These are phyloP conservation scores for Coniella vitis DNA, from an alignment of 2,329 filamentous ascomycete species.

Conservation along the genomic window DNA sequence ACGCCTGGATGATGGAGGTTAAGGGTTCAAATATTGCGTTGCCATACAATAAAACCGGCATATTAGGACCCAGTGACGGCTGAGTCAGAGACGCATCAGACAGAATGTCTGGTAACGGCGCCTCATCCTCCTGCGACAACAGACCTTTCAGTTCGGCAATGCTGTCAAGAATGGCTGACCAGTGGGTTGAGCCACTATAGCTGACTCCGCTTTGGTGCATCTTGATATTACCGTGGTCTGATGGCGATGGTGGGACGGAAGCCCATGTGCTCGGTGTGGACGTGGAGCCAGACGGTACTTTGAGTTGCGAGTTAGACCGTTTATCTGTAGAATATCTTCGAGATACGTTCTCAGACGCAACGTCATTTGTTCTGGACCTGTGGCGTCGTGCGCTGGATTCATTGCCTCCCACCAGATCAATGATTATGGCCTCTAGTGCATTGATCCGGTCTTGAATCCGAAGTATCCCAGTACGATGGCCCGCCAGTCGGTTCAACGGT, in stretches of 20 bases:
- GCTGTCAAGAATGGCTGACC: slow-evolving; percentile 33
- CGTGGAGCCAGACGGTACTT: no score
- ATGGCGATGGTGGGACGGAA: slow-evolving; percentile 4
- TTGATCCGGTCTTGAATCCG: slow-evolving; percentile 20
- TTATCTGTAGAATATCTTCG: no score
- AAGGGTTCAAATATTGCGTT: slow-evolving; percentile 20
- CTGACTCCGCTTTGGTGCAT: slow-evolving; percentile 18
- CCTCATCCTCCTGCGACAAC: slow-evolving; percentile 20
- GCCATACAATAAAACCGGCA: slow-evolving; percentile 28
- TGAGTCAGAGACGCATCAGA: neutral
- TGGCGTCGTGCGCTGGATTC: neutral
- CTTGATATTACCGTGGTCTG: slow-evolving; percentile 27
- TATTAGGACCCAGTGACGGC: slow-evolving; percentile 7
- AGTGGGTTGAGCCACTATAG: slow-evolving; percentile 33
- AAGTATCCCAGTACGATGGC: neutral
- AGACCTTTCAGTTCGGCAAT: slow-evolving; percentile 34
- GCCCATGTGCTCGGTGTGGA: neutral
- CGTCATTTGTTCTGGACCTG: neutral
- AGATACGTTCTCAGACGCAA: neutral
- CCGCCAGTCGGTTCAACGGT: neutral
- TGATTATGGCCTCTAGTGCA: slow-evolving; percentile 26
- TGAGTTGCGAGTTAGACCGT: no score
- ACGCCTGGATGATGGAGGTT: slow-evolving; percentile 26
- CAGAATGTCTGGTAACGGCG: slow-evolving; percentile 18
- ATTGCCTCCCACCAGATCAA: slow-evolving; percentile 21